Evolutionary conservation across 2,329 filamentous ascomycete species (phyloP), one percentile per base, ranked within the genome.

Genomic region (Domatiomyces globalis): DNA sequence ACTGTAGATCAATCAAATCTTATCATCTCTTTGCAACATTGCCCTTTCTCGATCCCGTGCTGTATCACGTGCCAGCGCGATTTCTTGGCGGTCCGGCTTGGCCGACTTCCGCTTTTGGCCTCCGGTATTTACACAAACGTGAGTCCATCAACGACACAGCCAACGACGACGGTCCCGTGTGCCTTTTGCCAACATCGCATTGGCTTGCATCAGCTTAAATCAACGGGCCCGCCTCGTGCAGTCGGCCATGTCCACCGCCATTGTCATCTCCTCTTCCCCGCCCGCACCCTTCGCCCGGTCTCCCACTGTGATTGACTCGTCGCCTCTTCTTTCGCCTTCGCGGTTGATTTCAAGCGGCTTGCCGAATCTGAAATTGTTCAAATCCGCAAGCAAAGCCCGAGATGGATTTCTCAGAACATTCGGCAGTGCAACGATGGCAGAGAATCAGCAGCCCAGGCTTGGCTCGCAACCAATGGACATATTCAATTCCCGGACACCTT

Each of bases 181-280:
- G 5, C 12, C 10, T 36, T 48, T 44, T 8, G 15, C 18, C 22
- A 12, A 10, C 29, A 15, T 29, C 48, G 47, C 45, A 49, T 52
- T 59, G 57, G 57, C 57, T 48, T 36, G 46, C 48, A 18, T 51
- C 19, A 46, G 18, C 19, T 46, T 44, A 50, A 45, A 46, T 51
- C 55, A 50, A 58, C 57, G 58, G 58, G 51, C 52, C 45, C 39
- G 43, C 43, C 27, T 36, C 19, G 27, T 47, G 43, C 43, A 29
- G 12, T 58, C 61, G 54, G 62, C 61, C 51, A 59, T 62, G 48
- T 56, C 63, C 12, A 63, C 70, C 36, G 60, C 69, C 49, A 64
- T 69, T 50, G 54, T 69, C 50, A 59, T 72, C 48, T 69, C 68
- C 22, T 71, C 69, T 17, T 70, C 70, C 4, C 68, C 70, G 22